These are phyloP conservation scores for Geotrichum restrictum DNA, from an alignment of 1,139 yeast genomes.

Conservation along the genomic window DNA sequence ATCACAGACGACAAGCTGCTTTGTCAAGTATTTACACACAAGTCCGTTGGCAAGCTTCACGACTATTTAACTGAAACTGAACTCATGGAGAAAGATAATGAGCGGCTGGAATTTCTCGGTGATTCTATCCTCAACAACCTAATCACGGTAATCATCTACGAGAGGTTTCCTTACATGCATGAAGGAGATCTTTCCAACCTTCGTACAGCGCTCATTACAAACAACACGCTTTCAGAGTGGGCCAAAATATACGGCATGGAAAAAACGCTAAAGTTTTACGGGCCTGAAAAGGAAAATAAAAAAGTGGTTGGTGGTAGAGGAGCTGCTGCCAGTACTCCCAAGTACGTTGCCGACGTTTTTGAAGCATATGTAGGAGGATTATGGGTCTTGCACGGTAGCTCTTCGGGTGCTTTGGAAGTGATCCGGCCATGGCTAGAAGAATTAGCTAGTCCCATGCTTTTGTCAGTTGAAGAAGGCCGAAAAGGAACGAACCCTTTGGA, in stretches of 20 bases:
- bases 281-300: neutral
- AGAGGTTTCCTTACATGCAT: conserved; percentile 60
- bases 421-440: conserved; percentile 59
- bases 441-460: conserved; percentile 53
- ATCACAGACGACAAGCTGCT: conserved; percentile 57
- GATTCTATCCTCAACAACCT: conserved; percentile 79
- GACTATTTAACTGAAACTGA: conserved; percentile 53
- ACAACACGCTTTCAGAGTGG: conserved; percentile 68
- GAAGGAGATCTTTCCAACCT: conserved; percentile 80
- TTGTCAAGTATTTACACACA: conserved; percentile 77
- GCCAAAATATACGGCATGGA: conserved; percentile 69
- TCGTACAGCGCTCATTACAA: conserved; percentile 69
- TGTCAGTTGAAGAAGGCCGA: conserved; percentile 35
- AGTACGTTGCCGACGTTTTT: conserved; percentile 70
- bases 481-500: conserved; percentile 42
- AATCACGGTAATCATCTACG: conserved; percentile 64
- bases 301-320: conserved; percentile 32
- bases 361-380: conserved; percentile 92
- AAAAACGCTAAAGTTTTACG: conserved; percentile 43
- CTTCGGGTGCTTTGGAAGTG: conserved; percentile 43
- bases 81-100: conserved; percentile 66
- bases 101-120: conserved; percentile 88
- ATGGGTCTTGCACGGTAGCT: conserved; percentile 47
- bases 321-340: conserved; percentile 35
- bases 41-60: conserved; percentile 62